Evolutionary conservation across 2,329 filamentous ascomycete species (phyloP), one percentile per base, ranked within the genome.

Genomic region (Ophiostoma fasciatum): DNA sequence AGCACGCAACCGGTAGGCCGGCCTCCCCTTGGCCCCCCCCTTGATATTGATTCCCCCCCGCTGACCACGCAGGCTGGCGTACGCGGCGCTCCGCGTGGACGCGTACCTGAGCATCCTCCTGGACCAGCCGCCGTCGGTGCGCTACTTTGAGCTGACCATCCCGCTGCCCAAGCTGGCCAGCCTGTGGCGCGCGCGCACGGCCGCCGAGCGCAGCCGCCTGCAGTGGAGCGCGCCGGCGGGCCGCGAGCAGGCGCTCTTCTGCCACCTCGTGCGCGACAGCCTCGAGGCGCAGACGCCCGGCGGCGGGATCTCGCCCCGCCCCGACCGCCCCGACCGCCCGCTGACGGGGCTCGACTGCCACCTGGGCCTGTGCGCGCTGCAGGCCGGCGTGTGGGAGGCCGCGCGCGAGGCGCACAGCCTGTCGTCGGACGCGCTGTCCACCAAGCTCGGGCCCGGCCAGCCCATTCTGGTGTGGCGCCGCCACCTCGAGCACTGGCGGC

Each of bases 211-310:
- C 21, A 34, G 27, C 17, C 13, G 28, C 9, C 28, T 38, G 18
- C 36, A 38, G 14, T 38, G 36, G 36, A 31, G 27, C 31, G 20
- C 32, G 21, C 36, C 36, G 10, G 31, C 36, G 5, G 36, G 36
- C 9, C 36, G 36, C 8, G 36, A 38, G 18, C 15, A 22, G 13
- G 36, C 21, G n/a, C 27, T 38, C 5, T 38, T 38, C n/a, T 34
- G 31, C 31, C 20, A 38, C 27, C 34, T 38, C 15, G 7, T 38
- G 10, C 31, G 36, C 11, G 36, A 35, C 28, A 21, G 27, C 8
- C 31, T 38, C 20, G 31, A 35, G 11, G 28, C 2, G 3, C 9
- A 22, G 9, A n/a, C n/a, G n/a, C n/a, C n/a, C n/a, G 15, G 18
- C n/a, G 11, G 26, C 27, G n/a, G n/a, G n/a, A n/a, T n/a, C n/a